Evolutionary conservation across 257 asterid genomes (phyloP), one percentile per base, ranked within the genome.

Genomic region (Nicotiana paniculata): DNA sequence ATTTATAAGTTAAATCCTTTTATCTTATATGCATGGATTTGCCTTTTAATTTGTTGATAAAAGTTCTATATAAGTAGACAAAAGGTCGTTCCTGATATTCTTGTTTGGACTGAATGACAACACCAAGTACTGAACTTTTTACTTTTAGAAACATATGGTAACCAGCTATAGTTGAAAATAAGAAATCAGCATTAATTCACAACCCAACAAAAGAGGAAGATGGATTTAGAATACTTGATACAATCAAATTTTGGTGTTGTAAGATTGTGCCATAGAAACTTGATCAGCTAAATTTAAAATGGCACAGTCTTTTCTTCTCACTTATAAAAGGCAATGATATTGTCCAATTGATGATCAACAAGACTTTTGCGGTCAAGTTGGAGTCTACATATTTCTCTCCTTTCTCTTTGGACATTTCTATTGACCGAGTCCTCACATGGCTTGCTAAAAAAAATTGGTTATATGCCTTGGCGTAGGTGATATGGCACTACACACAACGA

Each of bases 351-450:
- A 53, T 72, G 24, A 46, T 46, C 24, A 24, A 48, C n/a, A 26
- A 51, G 79, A 74, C 15, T 46, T 53, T 13, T 24, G 79, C 51
- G 79, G 79, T 74, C 62, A 46, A 46, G 39, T 46, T 24, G 9
- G 39, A 48, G 79, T 72, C 79, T 24, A 72, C 79, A 43, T 21
- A 43, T 6, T 12, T 46, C 61, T 72, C 24, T 12, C 13, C 64
- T 13, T 72, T 48, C 79, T 72, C 48, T n/a, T 72, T 72, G 61
- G 51, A 48, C 79, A 72, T 72, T 72, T 72, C 61, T 24, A 48
- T 46, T 46, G 79, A 48, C 79, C 39, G 48, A 72, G 79, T 48
- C 79, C 61, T 24, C 37, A 6, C 63, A 72, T 5, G 64, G 7
- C 17, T 24, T 51, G 43, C 79, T 18, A 74, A 24, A 74, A 26